Evolutionary conservation across 345 rosid genomes (phyloP), one percentile per base, ranked within the genome.

Genomic region (Raphanus sativus): DNA sequence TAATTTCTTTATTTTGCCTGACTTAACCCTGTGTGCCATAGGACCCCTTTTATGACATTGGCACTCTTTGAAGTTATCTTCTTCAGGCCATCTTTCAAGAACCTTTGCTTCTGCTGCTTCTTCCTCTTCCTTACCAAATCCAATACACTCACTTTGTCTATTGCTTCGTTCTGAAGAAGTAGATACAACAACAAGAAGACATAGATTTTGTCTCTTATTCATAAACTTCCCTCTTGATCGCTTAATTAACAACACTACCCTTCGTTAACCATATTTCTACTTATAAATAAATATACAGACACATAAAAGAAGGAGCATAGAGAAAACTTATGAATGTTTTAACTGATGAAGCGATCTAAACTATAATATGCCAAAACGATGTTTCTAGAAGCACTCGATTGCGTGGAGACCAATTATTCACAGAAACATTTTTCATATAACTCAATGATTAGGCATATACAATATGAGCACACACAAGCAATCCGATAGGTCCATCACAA

Each of bases 21-120:
- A 75, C 82, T 74, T 80, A 21, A 80, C 79, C 82, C 79, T 80
- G 82, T 74, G 79, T 80, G 82, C 82, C 82, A 80, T 74, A 80
- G 62, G 62, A 64, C 58, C 66, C 56, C 29, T 62, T 68, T 55
- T 67, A 78, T 59, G 69, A 73, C 70, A 73, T 67, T 74, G 70
- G 75, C 78, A 67, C 68, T 60, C 45, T 60, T 61, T 21, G 11
- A 40, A 62, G 67, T 55, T 69, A 63, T 69, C 82, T 69, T 74
- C 75, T 69, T 74, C 79, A 62, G 75, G 78, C 79, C 82, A 80
- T 69, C 71, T 69, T 66, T 63, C 38, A 67, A 38, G 45, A 79
- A 68, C 33, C 48, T 69, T 29, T 62, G 73, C 54, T 48, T 73
- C 74, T 78, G 38, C 76, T 71, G 52, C 48, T 64, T 17, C 70